These are phyloP conservation scores for Fagus sylvatica DNA, from an alignment of 306 rosid species.

Conservation along the genomic window DNA sequence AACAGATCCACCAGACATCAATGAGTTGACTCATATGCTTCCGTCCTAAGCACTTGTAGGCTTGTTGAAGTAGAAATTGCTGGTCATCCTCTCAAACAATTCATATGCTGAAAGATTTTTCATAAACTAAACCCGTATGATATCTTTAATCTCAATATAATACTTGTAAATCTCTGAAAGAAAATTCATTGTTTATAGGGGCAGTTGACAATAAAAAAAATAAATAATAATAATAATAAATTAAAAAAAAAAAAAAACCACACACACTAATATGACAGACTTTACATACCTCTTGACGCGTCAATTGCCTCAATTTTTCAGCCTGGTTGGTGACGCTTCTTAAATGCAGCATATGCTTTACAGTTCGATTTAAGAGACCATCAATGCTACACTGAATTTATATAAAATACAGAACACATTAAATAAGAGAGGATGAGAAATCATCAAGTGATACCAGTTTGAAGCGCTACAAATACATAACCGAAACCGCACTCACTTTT, in stretches of 20 bases:
- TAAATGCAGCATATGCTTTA: conserved; percentile 77
- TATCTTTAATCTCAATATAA: not conserved
- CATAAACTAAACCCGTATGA: not conserved
- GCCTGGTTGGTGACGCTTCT: conserved; percentile 63
- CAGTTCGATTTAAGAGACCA: conserved; percentile 73
- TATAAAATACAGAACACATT: conserved; percentile 1
- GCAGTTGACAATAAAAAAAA: not conserved
- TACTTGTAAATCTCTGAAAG: not conserved
- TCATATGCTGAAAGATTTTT: not conserved
- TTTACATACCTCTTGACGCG: conserved; percentile 45
- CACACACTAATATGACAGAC: not conserved
- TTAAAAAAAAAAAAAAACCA: no score
- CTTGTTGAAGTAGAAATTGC: not conserved
- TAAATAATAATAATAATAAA: no score
- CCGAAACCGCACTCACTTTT: conserved; percentile 43
- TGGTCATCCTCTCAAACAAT: not conserved
- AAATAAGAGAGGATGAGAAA: conserved; percentile 10
- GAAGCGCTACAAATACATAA: not conserved
- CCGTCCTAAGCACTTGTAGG: no score
- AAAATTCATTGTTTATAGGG: not conserved
- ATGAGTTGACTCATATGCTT: not conserved
- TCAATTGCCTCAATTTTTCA: conserved; percentile 54
- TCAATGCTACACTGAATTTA: conserved; percentile 87
- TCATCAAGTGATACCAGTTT: not conserved
- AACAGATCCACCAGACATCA: not conserved